Evolutionary conservation across 2,329 filamentous ascomycete genomes (phyloP), one percentile per base, ranked within the genome.

Genomic region (Pestalotiopsis sp.): DNA sequence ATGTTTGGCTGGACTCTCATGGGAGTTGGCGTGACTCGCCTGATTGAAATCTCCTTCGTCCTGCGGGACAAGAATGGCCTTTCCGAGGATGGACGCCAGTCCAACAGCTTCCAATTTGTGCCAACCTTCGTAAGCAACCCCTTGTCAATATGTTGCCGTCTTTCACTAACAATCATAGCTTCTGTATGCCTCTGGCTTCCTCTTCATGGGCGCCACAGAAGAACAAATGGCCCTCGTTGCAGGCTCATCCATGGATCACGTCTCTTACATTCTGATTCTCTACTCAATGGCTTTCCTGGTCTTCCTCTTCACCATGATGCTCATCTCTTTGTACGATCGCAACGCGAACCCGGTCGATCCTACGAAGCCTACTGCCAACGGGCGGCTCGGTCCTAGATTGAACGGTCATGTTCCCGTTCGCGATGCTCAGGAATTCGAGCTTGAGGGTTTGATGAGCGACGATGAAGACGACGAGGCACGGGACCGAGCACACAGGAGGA

Each of bases 171-270:
- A 13, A 25, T 80, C 73, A 78, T 70, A 97, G 94, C 87, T 98
- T 56, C 88, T 99, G 36, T 97, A 93, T 76, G 94, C 95, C 5
- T 92, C 95, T 3, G 96, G 96, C 1, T 97, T 98, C 82, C 86
- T 99, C 56, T 99, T 99, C 83, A 97, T 98, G 94, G 93, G 94
- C 39, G 95, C 96, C 17, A 98, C 94, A 0, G 96, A 98, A 79
- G 95, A 99, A 82, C 96, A 98, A 81, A 97, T 98, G 93, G 77
- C 85, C 25, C 84, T 98, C 1, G 85, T 98, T 4, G 86, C 89
- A 56, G 84, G 88, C 52, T 92, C 93, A 0, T 87, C 90, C 69
- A 90, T 98, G 75, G 94, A 94, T 31, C 94, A 97, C 76, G 93
- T 98, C 57, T 92, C 95, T 4, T 99, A 98, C 79, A 90, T 98